A percentile compares a stretch with the other conserved stretches of the same genome.
These are phyloP conservation scores for Phaseolus coccineus DNA, from an alignment of 331 rosid genomes.

Conservation along the genomic window DNA sequence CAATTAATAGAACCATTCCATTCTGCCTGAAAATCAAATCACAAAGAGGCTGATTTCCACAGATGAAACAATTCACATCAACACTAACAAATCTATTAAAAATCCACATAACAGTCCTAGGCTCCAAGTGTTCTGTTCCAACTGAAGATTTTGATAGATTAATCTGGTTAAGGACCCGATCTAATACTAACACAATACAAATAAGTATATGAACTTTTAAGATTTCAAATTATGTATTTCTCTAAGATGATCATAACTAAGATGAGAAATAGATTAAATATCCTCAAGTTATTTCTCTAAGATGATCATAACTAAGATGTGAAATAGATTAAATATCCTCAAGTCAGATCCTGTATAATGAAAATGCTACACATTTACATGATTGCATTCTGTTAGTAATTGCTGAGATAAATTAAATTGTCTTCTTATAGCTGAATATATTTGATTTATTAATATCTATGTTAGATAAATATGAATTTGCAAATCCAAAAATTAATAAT, in stretches of 20 bases:
- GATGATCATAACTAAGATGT: no score
- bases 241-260: neutral
- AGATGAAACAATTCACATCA: slow-evolving; percentile 6
- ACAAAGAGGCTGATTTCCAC: slow-evolving; percentile 28
- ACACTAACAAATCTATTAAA: neutral
- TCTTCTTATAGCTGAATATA: neutral
- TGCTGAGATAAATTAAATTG: neutral
- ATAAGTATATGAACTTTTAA: neutral
- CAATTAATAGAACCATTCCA: slow-evolving; percentile 6
- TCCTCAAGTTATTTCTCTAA: neutral
- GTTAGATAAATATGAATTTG: neutral
- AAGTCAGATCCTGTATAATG: neutral
- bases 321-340: neutral
- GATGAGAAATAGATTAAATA: neutral
- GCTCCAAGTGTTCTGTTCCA: neutral
- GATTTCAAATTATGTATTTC: neutral
- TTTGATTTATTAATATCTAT: neutral
- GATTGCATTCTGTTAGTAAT: slow-evolving; percentile 6
- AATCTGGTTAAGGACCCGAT: neutral
- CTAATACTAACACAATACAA: slow-evolving; percentile 1
- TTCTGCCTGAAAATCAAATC: slow-evolving; percentile 11
- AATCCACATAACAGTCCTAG: neutral
- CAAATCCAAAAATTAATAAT: slow-evolving; percentile 1
- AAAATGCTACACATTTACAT: neutral
- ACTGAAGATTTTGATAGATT: neutral